These are phyloP conservation scores for Hirschioporus abietinus DNA, from an alignment of 768 basidiomycete genomes.

Conservation along the genomic window DNA sequence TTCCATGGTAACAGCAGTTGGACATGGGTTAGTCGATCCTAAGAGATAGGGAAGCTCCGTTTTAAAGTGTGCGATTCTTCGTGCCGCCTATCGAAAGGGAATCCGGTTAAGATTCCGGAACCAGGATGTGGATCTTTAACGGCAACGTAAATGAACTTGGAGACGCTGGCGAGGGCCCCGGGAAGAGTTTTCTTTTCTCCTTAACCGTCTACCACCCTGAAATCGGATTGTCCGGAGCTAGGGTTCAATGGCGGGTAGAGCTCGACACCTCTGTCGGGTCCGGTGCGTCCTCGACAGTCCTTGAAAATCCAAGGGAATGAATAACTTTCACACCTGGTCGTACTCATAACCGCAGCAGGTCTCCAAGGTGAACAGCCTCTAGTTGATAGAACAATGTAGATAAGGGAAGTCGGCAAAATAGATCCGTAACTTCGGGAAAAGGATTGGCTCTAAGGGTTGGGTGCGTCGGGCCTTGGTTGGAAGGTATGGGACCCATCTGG, in stretches of 20 bases:
- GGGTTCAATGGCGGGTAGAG: too few species aligned
- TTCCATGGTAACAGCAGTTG: too few species aligned
- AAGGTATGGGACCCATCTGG: constrained; percentile 65
- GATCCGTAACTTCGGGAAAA: too few species aligned
- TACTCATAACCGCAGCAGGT: constrained; percentile 79
- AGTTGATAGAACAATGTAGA: constrained; percentile 77
- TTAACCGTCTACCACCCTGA: too few species aligned
- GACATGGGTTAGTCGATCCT: too few species aligned
- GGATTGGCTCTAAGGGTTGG: constrained; percentile 79
- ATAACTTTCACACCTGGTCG: too few species aligned
- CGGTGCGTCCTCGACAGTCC: too few species aligned
- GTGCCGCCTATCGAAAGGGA: constrained; percentile 69
- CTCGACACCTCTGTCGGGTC: too few species aligned
- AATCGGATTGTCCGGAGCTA: too few species aligned
- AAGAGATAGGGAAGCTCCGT: constrained; percentile 72
- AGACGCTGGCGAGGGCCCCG: constrained; percentile 44
- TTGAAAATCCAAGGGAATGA: too few species aligned
- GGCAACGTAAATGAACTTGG: constrained; percentile 54
- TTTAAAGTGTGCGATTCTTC: constrained; percentile 62
- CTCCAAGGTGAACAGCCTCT: constrained; percentile 80
- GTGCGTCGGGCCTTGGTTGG: constrained; percentile 72
- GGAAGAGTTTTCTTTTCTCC: too few species aligned
- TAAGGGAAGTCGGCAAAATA: too few species aligned
- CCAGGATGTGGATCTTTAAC: constrained; percentile 66
- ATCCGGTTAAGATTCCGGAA: constrained; percentile 76